Percentiles rank a stretch among this genome's conserved stretches.
phyloP scores from a whole-genome alignment of 1,139 yeast genomes.

The Debaryomyces udenii region DNA sequence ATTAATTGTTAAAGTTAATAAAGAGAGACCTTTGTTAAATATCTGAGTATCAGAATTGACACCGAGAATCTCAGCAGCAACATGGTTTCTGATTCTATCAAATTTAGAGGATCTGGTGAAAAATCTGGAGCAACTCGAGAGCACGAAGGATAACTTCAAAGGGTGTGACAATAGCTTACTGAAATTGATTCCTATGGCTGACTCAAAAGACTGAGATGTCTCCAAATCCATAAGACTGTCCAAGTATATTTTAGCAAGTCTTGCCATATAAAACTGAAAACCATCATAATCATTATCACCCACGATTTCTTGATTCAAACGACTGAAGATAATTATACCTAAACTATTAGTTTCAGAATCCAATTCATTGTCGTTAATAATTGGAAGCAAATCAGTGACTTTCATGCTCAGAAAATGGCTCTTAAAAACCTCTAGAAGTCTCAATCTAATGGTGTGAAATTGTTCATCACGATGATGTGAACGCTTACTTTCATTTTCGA shows the following conservation, averaged over 20 bases:
- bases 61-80: constrained; percentile 70
- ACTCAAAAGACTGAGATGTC: constrained; percentile 25
- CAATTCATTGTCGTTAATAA: constrained; percentile 9
- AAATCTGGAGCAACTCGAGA: constrained; percentile 41
- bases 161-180: constrained; percentile 36
- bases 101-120: constrained; percentile 33
- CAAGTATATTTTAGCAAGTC: constrained; percentile 28
- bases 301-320: constrained; percentile 1
- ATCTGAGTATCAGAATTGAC: constrained; percentile 43
- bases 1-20: constrained; percentile 52
- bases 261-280: constrained; percentile 27
- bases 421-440: background rate
- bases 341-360: background rate
- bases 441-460: background rate
- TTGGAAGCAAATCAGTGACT: background rate
- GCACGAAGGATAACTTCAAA: constrained; percentile 39
- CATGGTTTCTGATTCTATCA: constrained; percentile 59
- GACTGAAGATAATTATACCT: background rate
- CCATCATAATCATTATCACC: constrained; percentile 5
- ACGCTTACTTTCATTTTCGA: constrained; percentile 10
- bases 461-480: constrained; percentile 1
- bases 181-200: constrained; percentile 29
- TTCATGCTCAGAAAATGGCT: background rate
- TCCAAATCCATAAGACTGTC: constrained; percentile 17
- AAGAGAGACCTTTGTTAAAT: constrained; percentile 42